Percentiles rank a stretch among this genome's conserved stretches.
These are phyloP conservation scores for Globisporangium camurandrum DNA, from an alignment of 352 stramenopile genomes.

Conservation along the genomic window DNA sequence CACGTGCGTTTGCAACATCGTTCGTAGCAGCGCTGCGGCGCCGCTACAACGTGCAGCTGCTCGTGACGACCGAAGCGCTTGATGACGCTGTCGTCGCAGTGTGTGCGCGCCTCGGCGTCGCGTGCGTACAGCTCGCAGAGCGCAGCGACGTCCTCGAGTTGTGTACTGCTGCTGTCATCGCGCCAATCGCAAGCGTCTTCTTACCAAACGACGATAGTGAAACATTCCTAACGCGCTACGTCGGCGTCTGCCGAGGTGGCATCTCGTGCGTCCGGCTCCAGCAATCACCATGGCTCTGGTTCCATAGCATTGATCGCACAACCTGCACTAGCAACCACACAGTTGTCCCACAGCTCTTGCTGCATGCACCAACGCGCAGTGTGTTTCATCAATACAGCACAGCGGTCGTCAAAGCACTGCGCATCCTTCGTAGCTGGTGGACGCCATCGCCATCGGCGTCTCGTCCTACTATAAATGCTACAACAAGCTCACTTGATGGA, in stretches of 20 bases:
- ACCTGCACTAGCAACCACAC: not conserved
- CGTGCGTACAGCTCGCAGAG: slow-evolving; percentile 56
- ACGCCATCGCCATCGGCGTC: no score
- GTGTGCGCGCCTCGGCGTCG: slow-evolving; percentile 37
- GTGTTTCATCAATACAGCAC: slow-evolving; percentile 66
- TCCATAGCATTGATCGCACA: slow-evolving; percentile 21
- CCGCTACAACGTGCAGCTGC: slow-evolving; percentile 21
- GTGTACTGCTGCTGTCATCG: slow-evolving; percentile 25
- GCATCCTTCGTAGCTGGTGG: slow-evolving; percentile 39
- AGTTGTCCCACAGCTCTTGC: slow-evolving; percentile 39
- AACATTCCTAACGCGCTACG: slow-evolving; percentile 20
- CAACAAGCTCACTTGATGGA: not conserved
- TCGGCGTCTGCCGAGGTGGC: slow-evolving; percentile 29
- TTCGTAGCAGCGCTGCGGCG: slow-evolving; percentile 19
- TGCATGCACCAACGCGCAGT: slow-evolving; percentile 46
- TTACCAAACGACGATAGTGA: no score
- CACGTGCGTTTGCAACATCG: slow-evolving; percentile 21
- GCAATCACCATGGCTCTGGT: slow-evolving; percentile 28
- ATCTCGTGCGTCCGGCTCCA: slow-evolving; percentile 26
- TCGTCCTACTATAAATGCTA: no score
- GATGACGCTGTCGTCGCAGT: slow-evolving; percentile 31
- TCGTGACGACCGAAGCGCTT: slow-evolving; percentile 41
- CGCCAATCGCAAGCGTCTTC: slow-evolving; percentile 41
- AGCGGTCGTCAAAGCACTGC: slow-evolving; percentile 43
- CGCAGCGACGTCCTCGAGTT: slow-evolving; percentile 37